Base-by-base conservation (phyloP, 495 filamentous ascomycete species). In the Cetradonia linearis region DNA sequence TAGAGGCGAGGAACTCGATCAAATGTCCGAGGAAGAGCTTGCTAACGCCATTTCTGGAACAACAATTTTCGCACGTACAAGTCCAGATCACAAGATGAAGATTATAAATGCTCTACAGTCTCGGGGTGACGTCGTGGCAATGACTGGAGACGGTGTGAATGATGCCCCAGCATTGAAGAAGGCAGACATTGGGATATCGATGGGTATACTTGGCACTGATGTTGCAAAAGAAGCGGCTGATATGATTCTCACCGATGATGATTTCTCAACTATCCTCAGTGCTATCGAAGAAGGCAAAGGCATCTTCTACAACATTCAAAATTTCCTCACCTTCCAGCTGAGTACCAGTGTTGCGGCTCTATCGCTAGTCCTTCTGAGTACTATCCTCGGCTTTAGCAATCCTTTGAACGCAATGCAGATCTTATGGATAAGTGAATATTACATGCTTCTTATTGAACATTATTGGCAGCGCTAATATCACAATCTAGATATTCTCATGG, bases 271-370 rank as follows among this genome's bases (percentile, higher is more conserved):
- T 5, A 98, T 98, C 63, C 78, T 98, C 6, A 87, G 82, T 55
- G 94, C 93, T 44, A 97, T 98, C 67, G 93, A 98, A 70, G 93
- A 98, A 73, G 94, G 93, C 69, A 98, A 98, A 71, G 93, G 89
- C 36, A 98, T 98, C 64, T 98, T 98, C 74, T 95, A 95, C 77
- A 98, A 98, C 73, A 96, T 98, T 62, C 93, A 98, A 70, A 98
- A 98, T 69, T 98, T 98, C 73, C 82, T 98, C 59, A 98, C 93
- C 0, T 98, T 98, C 73, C 93, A 98, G 74, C 84, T 98, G 47
- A 96, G 91, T 70, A 98, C 93, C 60, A 95, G 90, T 69, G 92
- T 94, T 38, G 94, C 93, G 64, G 91, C 94, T 33, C 77, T 98
- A 59, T 87, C 87, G 66, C 79, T 98, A 28, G 94, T 98, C 7